Evolutionary conservation across 768 basidiomycete genomes (phyloP).

Genomic region (Kockovaella imperatae): DNA sequence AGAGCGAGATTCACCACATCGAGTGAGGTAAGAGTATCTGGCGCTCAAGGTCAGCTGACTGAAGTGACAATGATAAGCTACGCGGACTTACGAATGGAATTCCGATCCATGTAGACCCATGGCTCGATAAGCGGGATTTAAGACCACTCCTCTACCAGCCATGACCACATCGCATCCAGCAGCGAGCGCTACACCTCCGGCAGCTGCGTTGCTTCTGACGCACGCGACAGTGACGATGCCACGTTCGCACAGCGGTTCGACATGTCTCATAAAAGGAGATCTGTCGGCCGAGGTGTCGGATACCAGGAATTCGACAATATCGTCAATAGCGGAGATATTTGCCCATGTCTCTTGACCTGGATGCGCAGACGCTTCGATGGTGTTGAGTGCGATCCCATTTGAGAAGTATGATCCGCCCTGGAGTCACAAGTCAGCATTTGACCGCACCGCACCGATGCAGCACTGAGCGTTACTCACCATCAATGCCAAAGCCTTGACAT

Average conservation of each 20-base stretch:
- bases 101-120: slow-evolving; percentile 39
- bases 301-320: slow-evolving; percentile 38
- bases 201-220: slow-evolving; percentile 37
- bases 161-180: slow-evolving; percentile 33
- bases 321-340: slow-evolving; percentile 42
- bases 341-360: slow-evolving; percentile 34
- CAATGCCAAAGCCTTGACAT: slow-evolving; percentile 25
- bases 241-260: slow-evolving; percentile 15
- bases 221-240: slow-evolving; percentile 35
- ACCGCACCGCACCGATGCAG: not conserved
- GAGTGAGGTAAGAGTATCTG: slow-evolving; percentile 29
- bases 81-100: slow-evolving; percentile 33
- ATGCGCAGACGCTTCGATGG: slow-evolving; percentile 26
- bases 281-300: slow-evolving; percentile 20
- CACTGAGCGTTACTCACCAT: slow-evolving; percentile 19
- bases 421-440: not conserved
- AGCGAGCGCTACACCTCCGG: slow-evolving; percentile 38
- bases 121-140: slow-evolving; percentile 36
- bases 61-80: not conserved
- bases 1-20: slow-evolving; percentile 17
- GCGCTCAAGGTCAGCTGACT: not conserved
- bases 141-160: slow-evolving; percentile 19
- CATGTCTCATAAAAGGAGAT: slow-evolving; percentile 17
- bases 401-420: slow-evolving; percentile 35
- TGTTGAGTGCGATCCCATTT: slow-evolving; percentile 40